Evolutionary conservation across 257 asterid species (phyloP), one percentile per base, ranked within the genome.

Genomic region (Nicotiana knightiana): DNA sequence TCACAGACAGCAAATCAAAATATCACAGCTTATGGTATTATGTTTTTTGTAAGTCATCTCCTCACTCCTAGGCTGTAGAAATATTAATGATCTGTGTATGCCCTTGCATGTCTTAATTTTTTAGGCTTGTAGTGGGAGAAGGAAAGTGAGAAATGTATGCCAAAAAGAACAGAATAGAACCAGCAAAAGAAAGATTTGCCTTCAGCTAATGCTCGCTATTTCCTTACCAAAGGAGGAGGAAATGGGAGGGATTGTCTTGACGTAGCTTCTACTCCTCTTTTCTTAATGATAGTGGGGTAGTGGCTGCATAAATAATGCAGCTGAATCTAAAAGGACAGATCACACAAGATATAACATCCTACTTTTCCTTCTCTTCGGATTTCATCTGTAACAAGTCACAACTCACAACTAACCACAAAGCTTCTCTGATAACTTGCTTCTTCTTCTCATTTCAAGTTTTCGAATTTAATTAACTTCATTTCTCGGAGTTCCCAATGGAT

Each of bases 1-100:
- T 76, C 86, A 24, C 89, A 89, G 82, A 78, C 98, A 1, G 84
- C 83, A 32, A 96, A 92, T 84, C 98, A 96, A 86, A 96, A 96
- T 86, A 94, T 96, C 82, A 96, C 98, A 48, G 98, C 93, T 78
- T 92, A 94, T 71, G 99, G 99, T 12, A 76, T 93, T 86, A 83
- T 96, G 83, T 92, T 93, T 90, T 93, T 96, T 67, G 99, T 96
- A 93, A 93, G 98, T 86, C 73, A 32, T 83, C 33, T 39, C 63
- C 30, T 24, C 84, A 81, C 65, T 53, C 67, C n/a, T 35, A 13
- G 16, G 18, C 63, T 81, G 59, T 68, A 48, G 30, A 57, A 83
- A 48, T 73, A 30, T 16, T 26, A 18, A 62, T 62, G 15, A 10
- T 58, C 37, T 79, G 57, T 63, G 80, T 75, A 75, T 51, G 80